Base-by-base conservation (phyloP, 768 basidiomycete genomes). In the Fomitopsis pulvina region DNA sequence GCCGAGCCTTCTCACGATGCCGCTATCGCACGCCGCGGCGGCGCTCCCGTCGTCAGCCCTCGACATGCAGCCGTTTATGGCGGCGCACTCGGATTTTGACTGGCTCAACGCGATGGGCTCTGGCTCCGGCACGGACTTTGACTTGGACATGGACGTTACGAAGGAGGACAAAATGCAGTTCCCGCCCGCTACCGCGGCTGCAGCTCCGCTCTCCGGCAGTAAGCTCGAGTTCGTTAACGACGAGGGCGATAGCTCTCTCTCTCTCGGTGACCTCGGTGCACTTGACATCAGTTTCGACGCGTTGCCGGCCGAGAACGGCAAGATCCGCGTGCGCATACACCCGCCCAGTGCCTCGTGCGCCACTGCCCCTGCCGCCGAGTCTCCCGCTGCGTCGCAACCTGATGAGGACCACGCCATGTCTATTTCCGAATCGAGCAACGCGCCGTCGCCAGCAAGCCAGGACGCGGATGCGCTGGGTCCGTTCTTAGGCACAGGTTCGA, bases 261-360 rank as follows among this genome's bases (percentile, higher is more conserved):
- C 25, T 18, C 22, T 53, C 41, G 75, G 75, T 48, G 45, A 32
- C 34, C 18, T 54, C 38, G 76, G 75, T 48, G 79, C 76, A 38
- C 68, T 89, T 47, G 78, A 84, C 56, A 81, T 90, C 62, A 84
- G 84, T 37, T 86, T 90, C 57, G 87, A 89, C 56, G 68, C 83
- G 41, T 74, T 71, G 37, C 71, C 81, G 27, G 71, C 74, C 43
- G 76, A 83, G 55, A 78, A 84, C 60, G 83, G 85, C 51, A 84
- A 79, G 67, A 83, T 87, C 57, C 81, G 81, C 46, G 84, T 87
- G 37, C 76, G 81, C 55, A 85, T 87, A 55, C 82, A 87, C 57
- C 78, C 81, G 39, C 61, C 68, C 16, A 34, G 75, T 55, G 62
- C 69, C 14, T 65, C 72, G 39, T 61, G 72, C 27, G 62, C 72